Conservation (phyloP, 257 asterid species). For the Nicotiana sylvestris region DNA sequence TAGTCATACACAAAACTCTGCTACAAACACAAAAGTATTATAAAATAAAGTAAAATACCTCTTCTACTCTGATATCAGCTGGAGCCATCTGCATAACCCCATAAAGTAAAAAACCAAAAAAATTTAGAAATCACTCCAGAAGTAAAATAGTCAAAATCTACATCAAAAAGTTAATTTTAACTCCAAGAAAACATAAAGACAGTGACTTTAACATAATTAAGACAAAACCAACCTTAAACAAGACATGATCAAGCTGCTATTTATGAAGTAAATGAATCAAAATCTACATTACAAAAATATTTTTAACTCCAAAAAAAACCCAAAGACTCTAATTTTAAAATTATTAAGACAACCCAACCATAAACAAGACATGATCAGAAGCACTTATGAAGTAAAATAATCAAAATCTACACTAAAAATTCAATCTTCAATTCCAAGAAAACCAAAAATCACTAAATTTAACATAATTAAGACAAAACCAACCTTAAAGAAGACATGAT, state of each 20-base stretch:
- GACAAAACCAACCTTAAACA: conserved; percentile 57
- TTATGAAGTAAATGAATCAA: no score
- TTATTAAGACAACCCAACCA: no score
- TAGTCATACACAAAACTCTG: neutral
- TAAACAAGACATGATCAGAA: no score
- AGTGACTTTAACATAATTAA: neutral
- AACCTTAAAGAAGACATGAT: conserved; percentile 38
- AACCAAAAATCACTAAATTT: neutral
- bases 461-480: neutral
- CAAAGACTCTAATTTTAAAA: no score
- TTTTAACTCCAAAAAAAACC: no score
- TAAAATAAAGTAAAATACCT: conserved; percentile 36
- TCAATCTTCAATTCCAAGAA: neutral
- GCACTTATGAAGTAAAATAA: no score
- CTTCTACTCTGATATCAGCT: conserved; percentile 84
- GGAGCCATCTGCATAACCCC: conserved; percentile 73
- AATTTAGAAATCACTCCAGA: neutral
- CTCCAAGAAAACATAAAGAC: neutral
- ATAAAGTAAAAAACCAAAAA: neutral
- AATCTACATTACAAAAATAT: no score
- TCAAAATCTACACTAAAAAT: no score
- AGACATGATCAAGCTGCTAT: conserved; percentile 67
- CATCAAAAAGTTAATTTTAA: neutral
- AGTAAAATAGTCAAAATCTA: neutral
- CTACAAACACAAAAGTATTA: neutral